Conservation (phyloP, 106 monocot genomes). For the Allium sativum region DNA sequence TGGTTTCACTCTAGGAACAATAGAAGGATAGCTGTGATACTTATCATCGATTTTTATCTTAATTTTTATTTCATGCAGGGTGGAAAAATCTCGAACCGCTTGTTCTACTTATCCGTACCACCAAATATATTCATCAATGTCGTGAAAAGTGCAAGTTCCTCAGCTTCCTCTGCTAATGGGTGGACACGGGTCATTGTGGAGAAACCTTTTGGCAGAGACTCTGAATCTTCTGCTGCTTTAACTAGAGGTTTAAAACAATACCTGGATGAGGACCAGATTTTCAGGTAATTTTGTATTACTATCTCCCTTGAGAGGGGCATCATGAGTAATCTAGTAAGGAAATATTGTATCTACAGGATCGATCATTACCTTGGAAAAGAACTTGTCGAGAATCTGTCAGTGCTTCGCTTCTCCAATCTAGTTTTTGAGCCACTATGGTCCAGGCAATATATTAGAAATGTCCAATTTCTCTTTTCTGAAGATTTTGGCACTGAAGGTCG, state of each 20-base stretch:
- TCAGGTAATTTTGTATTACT: conserved; percentile 19
- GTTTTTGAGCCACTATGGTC: conserved; percentile 66
- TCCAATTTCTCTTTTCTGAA: conserved; percentile 62
- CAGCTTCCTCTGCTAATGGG: conserved; percentile 52
- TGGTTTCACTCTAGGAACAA: no score
- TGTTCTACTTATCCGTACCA: conserved; percentile 57
- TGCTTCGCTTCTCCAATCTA: conserved; percentile 65
- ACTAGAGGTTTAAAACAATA: conserved; percentile 46
- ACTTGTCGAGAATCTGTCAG: conserved; percentile 56
- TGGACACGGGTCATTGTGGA: conserved; percentile 72
- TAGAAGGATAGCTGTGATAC: no score
- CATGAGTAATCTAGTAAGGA: no score
- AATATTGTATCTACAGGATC: conserved; percentile 23
- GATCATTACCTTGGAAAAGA: conserved; percentile 68
- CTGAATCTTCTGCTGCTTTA: conserved; percentile 53
- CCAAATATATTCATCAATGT: conserved; percentile 62
- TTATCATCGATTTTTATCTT: no score
- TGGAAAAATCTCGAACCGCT: conserved; percentile 45
- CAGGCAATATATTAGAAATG: conserved; percentile 60
- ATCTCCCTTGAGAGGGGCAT: neutral
- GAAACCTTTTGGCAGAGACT: conserved; percentile 65
- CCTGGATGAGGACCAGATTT: conserved; percentile 56
- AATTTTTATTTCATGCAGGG: conserved; percentile 15
- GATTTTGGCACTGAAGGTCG: conserved; percentile 71
- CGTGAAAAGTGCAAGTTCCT: conserved; percentile 44